phyloP scores from a whole-genome alignment of 192 early-diverging fungal genomes.

The Gonapodya prolifera region DNA sequence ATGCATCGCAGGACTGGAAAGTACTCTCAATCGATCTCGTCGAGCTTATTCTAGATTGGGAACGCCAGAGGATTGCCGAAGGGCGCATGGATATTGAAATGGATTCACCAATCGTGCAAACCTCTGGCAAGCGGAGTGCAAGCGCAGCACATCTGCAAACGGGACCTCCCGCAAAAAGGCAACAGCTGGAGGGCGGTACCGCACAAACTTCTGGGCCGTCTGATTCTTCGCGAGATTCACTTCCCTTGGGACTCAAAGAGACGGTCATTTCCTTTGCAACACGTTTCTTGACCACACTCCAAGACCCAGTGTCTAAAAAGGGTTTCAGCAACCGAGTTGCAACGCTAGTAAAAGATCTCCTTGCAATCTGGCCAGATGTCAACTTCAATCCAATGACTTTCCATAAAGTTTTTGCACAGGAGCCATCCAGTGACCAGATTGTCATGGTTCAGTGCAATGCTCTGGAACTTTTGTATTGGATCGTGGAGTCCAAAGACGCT shows the following conservation, averaged over 20 bases:
- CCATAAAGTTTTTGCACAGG: slow-evolving; percentile 48
- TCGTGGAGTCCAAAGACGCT: slow-evolving; percentile 40
- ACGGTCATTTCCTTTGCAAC: slow-evolving; percentile 18
- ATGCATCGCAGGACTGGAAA: slow-evolving; percentile 72
- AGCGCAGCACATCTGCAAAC: background rate
- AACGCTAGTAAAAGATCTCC: slow-evolving; percentile 42
- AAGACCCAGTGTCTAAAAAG: background rate
- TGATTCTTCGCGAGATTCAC: background rate
- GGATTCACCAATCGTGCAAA: background rate
- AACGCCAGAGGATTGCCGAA: slow-evolving; percentile 47
- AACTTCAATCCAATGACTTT: slow-evolving; percentile 49
- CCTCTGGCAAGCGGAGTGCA: background rate
- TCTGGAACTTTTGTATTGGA: slow-evolving; percentile 52
- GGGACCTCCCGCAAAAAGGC: background rate
- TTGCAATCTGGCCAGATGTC: slow-evolving; percentile 65
- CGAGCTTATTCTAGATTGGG: slow-evolving; percentile 85
- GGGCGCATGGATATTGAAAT: slow-evolving; percentile 11
- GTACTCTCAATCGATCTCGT: slow-evolving; percentile 78
- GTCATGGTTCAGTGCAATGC: slow-evolving; percentile 43
- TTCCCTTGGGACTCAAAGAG: slow-evolving; percentile 11
- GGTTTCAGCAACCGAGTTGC: background rate
- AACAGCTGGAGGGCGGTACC: background rate
- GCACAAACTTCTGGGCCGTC: background rate
- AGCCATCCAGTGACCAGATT: slow-evolving; percentile 38
- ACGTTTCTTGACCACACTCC: slow-evolving; percentile 6